Percentiles rank a stretch among this genome's conserved stretches.
These are phyloP conservation scores for Acer campestre DNA, from an alignment of 345 rosid species.

Conservation along the genomic window DNA sequence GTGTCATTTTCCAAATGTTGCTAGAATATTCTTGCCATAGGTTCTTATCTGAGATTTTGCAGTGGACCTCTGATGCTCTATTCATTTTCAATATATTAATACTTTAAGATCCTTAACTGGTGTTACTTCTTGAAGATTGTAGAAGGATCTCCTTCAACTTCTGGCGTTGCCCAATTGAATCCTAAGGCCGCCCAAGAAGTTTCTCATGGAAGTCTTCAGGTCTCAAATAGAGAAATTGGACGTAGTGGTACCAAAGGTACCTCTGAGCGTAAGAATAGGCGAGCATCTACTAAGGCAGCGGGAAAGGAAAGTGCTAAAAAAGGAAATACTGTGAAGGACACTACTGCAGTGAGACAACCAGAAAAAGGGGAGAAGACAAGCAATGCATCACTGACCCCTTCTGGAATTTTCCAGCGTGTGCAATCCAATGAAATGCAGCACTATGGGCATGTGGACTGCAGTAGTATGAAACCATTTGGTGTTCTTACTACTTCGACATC, in stretches of 20 bases:
- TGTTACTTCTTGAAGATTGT: conserved; percentile 44
- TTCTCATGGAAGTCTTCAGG: conserved; percentile 42
- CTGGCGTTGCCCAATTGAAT: conserved; percentile 46
- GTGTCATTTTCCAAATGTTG: neutral
- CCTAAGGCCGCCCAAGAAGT: conserved; percentile 39
- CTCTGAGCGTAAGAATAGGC: conserved; percentile 74
- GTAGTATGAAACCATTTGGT: conserved; percentile 51
- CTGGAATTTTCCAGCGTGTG: conserved; percentile 48
- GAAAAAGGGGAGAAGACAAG: conserved; percentile 55
- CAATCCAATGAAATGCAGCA: conserved; percentile 66
- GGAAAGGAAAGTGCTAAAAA: conserved; percentile 64
- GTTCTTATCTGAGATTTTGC: neutral
- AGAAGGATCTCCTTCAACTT: conserved; percentile 56
- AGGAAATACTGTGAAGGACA: conserved; percentile 49
- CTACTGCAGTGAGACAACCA: conserved; percentile 38
- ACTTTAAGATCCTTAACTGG: conserved; percentile 4
- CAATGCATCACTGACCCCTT: conserved; percentile 41
- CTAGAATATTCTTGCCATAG: neutral
- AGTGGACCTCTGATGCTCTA: neutral
- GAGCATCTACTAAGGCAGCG: conserved; percentile 57
- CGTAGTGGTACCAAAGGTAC: conserved; percentile 50
- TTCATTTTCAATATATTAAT: neutral
- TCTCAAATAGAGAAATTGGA: conserved; percentile 31
- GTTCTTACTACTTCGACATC: conserved; percentile 49
- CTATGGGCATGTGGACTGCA: conserved; percentile 45